phyloP scores from a whole-genome alignment of 192 early-diverging fungal species.

The Linnemannia schmuckeri region DNA sequence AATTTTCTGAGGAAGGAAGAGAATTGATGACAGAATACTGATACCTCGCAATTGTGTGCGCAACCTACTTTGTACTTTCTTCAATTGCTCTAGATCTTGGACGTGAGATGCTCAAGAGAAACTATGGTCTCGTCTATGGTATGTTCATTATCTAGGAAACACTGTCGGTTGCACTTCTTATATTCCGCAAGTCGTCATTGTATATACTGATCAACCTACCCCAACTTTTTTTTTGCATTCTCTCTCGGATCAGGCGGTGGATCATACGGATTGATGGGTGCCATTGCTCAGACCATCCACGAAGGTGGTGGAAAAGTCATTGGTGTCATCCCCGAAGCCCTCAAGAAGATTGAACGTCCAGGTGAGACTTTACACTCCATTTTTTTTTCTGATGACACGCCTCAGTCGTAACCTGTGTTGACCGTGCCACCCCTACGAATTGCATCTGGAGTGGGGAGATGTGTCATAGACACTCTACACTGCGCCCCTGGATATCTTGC shows the following conservation, averaged over 20 bases:
- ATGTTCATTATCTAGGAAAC: conserved; percentile 4
- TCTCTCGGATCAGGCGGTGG: conserved; percentile 66
- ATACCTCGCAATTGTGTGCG: neutral
- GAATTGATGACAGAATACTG: neutral
- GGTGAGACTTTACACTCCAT: conserved; percentile 10
- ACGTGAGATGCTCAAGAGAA: conserved; percentile 62
- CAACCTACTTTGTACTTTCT: neutral
- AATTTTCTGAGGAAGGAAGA: neutral
- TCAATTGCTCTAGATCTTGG: conserved; percentile 61
- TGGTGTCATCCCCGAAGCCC: conserved; percentile 82
- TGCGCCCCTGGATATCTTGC: neutral
- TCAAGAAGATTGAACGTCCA: conserved; percentile 60
- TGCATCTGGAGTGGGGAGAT: neutral
- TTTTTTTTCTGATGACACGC: neutral
- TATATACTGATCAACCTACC: neutral
- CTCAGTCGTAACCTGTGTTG: neutral
- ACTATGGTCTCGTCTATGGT: conserved; percentile 79
- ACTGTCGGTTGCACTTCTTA: neutral
- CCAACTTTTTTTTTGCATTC: neutral
- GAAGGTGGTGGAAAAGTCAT: conserved; percentile 73
- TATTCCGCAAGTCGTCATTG: conserved; percentile 44
- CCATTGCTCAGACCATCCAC: conserved; percentile 75
- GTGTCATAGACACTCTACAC: neutral
- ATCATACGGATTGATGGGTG: conserved; percentile 84
- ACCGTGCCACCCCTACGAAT: neutral